phyloP scores from a whole-genome alignment of 352 stramenopile genomes.

The Pythium inflatum region DNA sequence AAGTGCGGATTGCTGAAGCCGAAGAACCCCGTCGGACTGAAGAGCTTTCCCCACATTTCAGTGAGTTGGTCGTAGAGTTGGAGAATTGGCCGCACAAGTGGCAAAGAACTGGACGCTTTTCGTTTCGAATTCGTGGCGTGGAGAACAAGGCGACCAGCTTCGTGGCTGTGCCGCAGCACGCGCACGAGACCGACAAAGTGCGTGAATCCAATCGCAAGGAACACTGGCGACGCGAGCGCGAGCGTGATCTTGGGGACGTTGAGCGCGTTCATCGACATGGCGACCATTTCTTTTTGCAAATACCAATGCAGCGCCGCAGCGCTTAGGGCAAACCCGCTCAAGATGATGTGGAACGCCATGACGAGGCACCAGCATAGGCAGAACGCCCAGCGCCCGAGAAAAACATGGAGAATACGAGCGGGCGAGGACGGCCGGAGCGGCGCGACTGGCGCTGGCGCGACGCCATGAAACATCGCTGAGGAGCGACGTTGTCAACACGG shows the following conservation, averaged over 20 bases:
- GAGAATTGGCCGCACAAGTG: neutral
- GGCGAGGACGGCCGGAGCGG: no score
- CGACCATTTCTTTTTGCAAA: neutral
- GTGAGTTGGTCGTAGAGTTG: neutral
- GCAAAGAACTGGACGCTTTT: no score
- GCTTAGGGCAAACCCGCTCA: conserved; percentile 2
- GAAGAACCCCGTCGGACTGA: conserved; percentile 17
- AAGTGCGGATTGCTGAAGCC: conserved; percentile 14
- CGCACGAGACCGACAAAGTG: conserved; percentile 14
- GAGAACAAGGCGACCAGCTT: neutral
- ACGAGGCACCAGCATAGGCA: conserved; percentile 18
- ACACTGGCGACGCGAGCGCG: neutral
- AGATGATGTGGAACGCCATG: neutral
- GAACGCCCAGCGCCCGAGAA: neutral
- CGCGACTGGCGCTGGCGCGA: no score
- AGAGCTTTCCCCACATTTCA: neutral
- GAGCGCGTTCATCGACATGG: neutral
- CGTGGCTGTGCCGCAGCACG: neutral
- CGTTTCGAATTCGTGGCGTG: no score
- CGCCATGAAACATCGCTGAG: no score
- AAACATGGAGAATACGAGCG: no score
- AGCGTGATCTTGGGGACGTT: conserved; percentile 3
- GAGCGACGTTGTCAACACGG: no score
- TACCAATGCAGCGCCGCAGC: conserved; percentile 17
- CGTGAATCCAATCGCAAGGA: conserved; percentile 15